A percentile compares a stretch with the other conserved stretches of the same genome.
Evolutionary conservation across 768 basidiomycete genomes (phyloP).

Genomic region (Hygrocybe coccinea): DNA sequence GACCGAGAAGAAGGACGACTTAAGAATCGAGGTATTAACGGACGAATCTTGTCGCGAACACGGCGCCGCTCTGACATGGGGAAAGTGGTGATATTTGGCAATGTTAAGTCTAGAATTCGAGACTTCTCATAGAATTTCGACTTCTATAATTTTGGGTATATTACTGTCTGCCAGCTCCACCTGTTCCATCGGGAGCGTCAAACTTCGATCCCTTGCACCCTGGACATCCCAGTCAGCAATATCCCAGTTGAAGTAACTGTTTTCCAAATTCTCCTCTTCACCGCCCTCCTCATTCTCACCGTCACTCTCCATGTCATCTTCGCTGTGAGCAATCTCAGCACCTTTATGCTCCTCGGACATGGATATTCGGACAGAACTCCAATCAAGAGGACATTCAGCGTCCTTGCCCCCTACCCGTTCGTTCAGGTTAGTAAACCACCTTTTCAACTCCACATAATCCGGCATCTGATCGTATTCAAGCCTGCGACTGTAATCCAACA

Average conservation of each 20-base stretch:
- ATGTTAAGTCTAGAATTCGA: too few relatives aligned
- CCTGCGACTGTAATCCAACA: slow-evolving; percentile 2
- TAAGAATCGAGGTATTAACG: not conserved
- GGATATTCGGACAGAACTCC: slow-evolving; percentile 9
- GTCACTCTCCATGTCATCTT: slow-evolving; percentile 2
- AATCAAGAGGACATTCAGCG: slow-evolving; percentile 10
- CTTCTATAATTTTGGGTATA: too few relatives aligned
- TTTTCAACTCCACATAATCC: slow-evolving; percentile 2
- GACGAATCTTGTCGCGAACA: not conserved
- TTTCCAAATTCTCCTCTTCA: slow-evolving; percentile 10
- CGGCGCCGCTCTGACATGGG: not conserved
- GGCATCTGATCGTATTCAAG: not conserved
- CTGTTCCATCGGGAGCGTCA: slow-evolving; percentile 12
- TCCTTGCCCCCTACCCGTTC: slow-evolving; percentile 1
- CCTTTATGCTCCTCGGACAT: slow-evolving; percentile 6
- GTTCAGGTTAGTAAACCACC: not conserved
- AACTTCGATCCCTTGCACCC: slow-evolving; percentile 12
- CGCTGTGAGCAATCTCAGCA: slow-evolving; percentile 7
- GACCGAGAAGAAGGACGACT: not conserved
- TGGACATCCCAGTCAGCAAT: slow-evolving; percentile 13
- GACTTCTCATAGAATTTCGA: too few relatives aligned
- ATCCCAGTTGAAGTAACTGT: slow-evolving; percentile 13
- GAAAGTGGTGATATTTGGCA: too few relatives aligned
- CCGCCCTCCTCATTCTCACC: not conserved
- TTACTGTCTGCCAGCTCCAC: not conserved